Evolutionary conservation across 164 flowering plant genomes (phyloP).

Genomic region (Hamamelis virginiana): DNA sequence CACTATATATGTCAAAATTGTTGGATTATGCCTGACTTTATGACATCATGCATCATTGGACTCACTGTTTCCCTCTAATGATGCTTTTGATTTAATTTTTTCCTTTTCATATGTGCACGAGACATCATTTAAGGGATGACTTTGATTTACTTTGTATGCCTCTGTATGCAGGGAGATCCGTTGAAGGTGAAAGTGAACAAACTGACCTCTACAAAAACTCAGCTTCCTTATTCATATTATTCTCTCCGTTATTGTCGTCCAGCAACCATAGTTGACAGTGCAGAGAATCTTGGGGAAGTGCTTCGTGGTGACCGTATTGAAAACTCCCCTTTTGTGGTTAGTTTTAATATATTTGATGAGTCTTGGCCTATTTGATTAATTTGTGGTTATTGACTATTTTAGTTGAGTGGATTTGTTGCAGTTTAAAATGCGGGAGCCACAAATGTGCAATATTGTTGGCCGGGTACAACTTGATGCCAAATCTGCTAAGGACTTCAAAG

Average conservation of each 20-base stretch:
- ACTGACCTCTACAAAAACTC: constrained; percentile 37
- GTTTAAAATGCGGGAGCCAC: constrained; percentile 71
- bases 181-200: constrained; percentile 36
- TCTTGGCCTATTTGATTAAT: background rate
- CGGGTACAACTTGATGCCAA: constrained; percentile 46
- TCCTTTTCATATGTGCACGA: no score
- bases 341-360: constrained; percentile 3
- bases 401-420: constrained; percentile 29
- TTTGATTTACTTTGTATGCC: background rate
- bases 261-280: constrained; percentile 33
- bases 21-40: background rate
- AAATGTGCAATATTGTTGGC: constrained; percentile 60
- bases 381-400: constrained; percentile 11
- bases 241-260: constrained; percentile 35
- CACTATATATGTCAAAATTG: no score
- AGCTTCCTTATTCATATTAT: constrained; percentile 41
- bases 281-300: constrained; percentile 44
- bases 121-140: background rate
- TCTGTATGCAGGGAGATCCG: constrained; percentile 20
- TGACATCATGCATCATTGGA: background rate
- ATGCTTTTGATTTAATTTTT: no score
- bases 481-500: constrained; percentile 61
- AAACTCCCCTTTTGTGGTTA: constrained; percentile 33
- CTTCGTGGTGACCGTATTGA: constrained; percentile 44
- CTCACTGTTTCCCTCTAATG: background rate